Conservation (phyloP, 495 filamentous ascomycete species). For the Penicillium argentinense region DNA sequence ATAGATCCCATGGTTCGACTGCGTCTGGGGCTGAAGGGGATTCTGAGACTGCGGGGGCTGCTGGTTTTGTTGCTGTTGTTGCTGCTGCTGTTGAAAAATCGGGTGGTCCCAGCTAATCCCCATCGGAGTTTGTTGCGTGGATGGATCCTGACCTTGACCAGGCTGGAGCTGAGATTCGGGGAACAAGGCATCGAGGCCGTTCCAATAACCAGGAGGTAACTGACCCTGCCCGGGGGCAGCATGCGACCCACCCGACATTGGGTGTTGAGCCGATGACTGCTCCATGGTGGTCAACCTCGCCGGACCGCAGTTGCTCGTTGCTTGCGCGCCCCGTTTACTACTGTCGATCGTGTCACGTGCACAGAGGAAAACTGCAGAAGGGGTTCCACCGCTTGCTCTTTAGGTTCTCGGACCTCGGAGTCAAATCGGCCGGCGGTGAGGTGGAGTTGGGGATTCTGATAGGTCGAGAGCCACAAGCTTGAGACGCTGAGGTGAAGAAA, state of each 20-base stretch:
- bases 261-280: constrained; percentile 36
- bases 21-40: constrained; percentile 29
- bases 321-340: constrained; percentile 18
- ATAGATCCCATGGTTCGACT: constrained; percentile 36
- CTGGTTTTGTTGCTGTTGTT: constrained; percentile 9
- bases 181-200: constrained; percentile 37
- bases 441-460: too few relatives aligned
- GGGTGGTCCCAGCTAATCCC: constrained; percentile 14
- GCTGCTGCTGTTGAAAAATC: constrained; percentile 17
- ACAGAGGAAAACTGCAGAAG: too few relatives aligned
- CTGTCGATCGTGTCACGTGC: too few relatives aligned
- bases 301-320: constrained; percentile 11
- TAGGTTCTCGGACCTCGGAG: too few relatives aligned
- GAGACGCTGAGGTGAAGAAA: neutral
- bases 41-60: constrained; percentile 26
- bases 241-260: constrained; percentile 34
- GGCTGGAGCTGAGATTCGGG: constrained; percentile 28
- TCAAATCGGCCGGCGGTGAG: too few relatives aligned
- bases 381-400: too few relatives aligned
- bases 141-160: constrained; percentile 10
- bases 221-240: constrained; percentile 25
- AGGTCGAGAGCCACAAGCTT: too few relatives aligned
- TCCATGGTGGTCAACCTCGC: constrained; percentile 36
- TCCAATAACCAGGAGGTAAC: constrained; percentile 40
- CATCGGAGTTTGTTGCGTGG: constrained; percentile 8